phyloP scores from a whole-genome alignment of 163 green algal genomes.

The Trebouxiophyceae sp. region DNA sequence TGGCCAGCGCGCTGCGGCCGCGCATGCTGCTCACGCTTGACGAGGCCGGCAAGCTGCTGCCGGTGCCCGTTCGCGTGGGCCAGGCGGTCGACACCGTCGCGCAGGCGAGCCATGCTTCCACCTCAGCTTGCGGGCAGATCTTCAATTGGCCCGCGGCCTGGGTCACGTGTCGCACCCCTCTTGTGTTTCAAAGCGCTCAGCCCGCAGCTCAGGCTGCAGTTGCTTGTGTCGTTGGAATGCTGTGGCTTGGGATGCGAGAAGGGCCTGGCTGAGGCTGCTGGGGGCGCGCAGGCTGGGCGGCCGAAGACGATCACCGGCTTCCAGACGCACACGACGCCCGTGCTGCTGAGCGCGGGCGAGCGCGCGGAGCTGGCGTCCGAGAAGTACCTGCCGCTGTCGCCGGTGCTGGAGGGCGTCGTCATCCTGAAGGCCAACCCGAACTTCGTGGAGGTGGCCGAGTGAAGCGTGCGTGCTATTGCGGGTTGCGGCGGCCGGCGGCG shows the following conservation, averaged over 20 bases:
- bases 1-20: slow-evolving; percentile 84
- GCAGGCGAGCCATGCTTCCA: slow-evolving; percentile 9
- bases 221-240: neutral
- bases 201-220: neutral
- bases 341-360: slow-evolving; percentile 89
- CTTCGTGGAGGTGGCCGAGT: slow-evolving; percentile 64
- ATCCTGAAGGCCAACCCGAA: slow-evolving; percentile 93
- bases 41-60: slow-evolving; percentile 70
- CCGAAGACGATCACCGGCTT: slow-evolving; percentile 97
- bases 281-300: slow-evolving; percentile 78
- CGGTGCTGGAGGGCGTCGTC: slow-evolving; percentile 88
- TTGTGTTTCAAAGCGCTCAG: neutral
- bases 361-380: slow-evolving; percentile 93
- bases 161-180: neutral
- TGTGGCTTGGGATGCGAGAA: no score
- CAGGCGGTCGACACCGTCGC: slow-evolving; percentile 94
- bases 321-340: slow-evolving; percentile 97
- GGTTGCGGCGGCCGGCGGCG: no score
- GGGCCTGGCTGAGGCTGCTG: no score
- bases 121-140: no score
- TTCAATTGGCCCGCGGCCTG: no score
- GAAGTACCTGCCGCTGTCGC: slow-evolving; percentile 83
- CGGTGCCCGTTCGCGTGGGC: slow-evolving; percentile 80
- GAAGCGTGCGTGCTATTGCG: neutral
- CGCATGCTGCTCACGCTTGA: slow-evolving; percentile 95